Evolutionary conservation across 2,329 filamentous ascomycete species (phyloP), one percentile per base, ranked within the genome.

Genomic region (Xylaria sp.): DNA sequence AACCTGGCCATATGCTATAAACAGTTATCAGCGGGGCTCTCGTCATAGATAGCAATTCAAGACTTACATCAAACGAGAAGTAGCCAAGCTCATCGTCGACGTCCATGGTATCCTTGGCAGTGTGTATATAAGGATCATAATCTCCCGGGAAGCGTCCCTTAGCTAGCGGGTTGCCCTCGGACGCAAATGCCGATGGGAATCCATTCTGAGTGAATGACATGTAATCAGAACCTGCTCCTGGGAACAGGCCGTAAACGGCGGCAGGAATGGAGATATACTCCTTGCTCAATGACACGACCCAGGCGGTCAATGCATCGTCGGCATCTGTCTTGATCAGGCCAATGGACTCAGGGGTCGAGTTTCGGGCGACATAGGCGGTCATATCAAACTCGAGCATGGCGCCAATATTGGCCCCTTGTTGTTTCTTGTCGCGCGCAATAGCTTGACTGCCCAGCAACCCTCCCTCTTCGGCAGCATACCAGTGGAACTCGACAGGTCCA

Each of bases 401-500:
- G 13, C 67, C 65, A n/a, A 72, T 68, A 3, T 56, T 68, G 39
- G 90, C 90, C 70, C 90, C 91, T 71, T 93, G 84, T 55, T 88
- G 83, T 6, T 85, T 84, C 45, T 85, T 84, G 45, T 86, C 81
- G 72, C 87, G 85, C 10, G 62, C 66, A 11, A 72, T 63, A 5
- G 66, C 70, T 45, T 61, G 62, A 45, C 89, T 92, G 53, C 92
- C 92, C 0, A 95, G 85, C 47, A 96, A 82, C 15, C 92, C 92
- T 9, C 90, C 91, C 76, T 96, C 92, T 73, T 96, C 92, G 0
- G 91, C 92, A 3, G 89, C 90, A 79, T 94, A 95, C 92, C 92
- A 96, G 77, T 95, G 92, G 78, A 95, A 95, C 80, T 96, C 92
- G 65, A 96, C 80, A 0, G 91, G 93, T 1, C 67, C 67, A 77